Conservation (phyloP, 441 rosid species). For the Arabidopsis lyrata region DNA sequence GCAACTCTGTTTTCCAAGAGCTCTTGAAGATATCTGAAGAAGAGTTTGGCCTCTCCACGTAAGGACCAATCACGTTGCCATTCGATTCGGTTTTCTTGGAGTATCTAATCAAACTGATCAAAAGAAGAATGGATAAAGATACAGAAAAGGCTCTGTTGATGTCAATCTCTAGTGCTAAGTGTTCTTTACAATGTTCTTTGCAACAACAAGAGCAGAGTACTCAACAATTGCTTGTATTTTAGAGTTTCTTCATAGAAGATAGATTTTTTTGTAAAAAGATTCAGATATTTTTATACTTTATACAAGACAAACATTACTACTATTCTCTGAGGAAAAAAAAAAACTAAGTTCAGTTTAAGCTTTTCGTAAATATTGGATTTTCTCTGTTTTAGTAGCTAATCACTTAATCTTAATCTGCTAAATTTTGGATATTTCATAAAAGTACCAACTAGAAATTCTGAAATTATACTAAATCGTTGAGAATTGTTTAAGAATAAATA, state of each 20-base stretch:
- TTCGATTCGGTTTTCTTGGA: no score
- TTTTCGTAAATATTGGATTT: not conserved
- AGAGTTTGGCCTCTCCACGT: slow-evolving; percentile 43
- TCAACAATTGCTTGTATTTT: no score
- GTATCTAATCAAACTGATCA: no score
- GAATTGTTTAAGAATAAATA: slow-evolving; percentile 34
- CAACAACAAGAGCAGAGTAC: no score
- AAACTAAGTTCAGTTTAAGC: no score
- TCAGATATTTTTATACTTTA: not conserved
- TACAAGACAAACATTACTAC: not conserved
- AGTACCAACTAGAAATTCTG: not conserved
- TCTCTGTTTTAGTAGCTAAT: not conserved
- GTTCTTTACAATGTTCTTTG: no score
- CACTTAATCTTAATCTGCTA: not conserved
- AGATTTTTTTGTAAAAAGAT: no score
- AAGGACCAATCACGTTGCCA: no score
- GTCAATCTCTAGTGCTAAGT: no score
- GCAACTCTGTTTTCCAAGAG: slow-evolving; percentile 37
- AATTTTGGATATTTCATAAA: not conserved
- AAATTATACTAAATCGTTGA: not conserved
- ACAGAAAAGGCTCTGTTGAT: no score
- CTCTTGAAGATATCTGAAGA: slow-evolving; percentile 55
- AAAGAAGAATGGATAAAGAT: no score
- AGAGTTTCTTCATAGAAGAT: no score
- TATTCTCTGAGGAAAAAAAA: not conserved